Conservation (phyloP, 108 stramenopile genomes). For the Nannochloropsis granulata region DNA sequence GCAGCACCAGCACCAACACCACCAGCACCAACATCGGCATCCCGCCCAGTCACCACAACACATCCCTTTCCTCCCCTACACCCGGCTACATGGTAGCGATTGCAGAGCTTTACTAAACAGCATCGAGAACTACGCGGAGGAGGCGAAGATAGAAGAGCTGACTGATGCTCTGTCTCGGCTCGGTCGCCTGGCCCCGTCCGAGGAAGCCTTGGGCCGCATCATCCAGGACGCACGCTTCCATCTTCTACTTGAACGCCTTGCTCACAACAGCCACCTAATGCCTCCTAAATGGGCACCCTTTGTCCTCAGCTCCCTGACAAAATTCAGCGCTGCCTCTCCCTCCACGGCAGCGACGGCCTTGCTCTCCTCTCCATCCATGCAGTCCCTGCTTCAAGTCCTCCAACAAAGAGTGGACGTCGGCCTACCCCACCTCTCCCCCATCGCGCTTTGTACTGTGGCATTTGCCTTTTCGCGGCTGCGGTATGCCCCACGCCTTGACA, state of each 20-base stretch:
- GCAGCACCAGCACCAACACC: not conserved
- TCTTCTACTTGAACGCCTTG: not conserved
- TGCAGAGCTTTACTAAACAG: not conserved
- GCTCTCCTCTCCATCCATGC: not conserved
- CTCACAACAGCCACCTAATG: not conserved
- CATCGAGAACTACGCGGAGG: not conserved
- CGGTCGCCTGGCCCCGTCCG: not conserved
- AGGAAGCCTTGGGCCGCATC: not conserved
- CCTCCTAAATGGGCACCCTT: not conserved
- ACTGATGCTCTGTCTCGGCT: not conserved
- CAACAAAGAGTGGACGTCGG: not conserved
- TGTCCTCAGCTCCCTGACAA: not conserved
- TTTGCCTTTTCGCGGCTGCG: not conserved
- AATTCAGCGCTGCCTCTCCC: not conserved
- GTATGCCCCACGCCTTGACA: not conserved
- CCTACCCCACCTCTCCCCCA: not conserved
- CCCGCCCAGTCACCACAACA: not conserved
- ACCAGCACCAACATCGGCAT: not conserved
- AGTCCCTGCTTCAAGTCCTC: not conserved
- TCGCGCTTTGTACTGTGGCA: not conserved
- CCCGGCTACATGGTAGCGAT: not conserved
- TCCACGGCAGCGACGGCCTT: not conserved
- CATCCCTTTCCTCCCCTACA: not conserved
- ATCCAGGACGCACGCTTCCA: not conserved
- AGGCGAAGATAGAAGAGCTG: not conserved